Conservation (phyloP, 2,329 filamentous ascomycete genomes). For the Elsinoe fawcettii region DNA sequence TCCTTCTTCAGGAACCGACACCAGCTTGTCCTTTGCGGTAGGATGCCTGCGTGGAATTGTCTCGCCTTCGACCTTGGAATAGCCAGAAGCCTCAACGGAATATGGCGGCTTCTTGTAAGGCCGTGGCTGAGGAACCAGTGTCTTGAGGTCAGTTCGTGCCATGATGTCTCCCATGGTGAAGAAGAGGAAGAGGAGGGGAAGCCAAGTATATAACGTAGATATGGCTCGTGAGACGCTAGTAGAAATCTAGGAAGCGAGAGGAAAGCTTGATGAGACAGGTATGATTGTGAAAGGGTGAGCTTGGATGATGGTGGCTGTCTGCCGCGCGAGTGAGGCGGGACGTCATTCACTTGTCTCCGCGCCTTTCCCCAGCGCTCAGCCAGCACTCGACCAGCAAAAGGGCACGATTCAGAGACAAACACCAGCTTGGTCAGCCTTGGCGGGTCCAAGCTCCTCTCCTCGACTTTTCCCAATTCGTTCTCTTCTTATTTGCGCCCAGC, state of each 20-base stretch:
- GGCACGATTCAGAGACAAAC: neutral
- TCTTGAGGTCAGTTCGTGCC: conserved; percentile 38
- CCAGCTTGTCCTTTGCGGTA: conserved; percentile 61
- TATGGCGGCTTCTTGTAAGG: conserved; percentile 60
- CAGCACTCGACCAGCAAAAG: neutral
- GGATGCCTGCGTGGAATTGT: conserved; percentile 73
- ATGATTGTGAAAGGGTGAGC: neutral
- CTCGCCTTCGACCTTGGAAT: conserved; percentile 65
- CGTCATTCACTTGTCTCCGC: conserved; percentile 4
- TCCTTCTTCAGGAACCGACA: conserved; percentile 57
- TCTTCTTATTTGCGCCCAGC: conserved; percentile 1
- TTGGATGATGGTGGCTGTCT: conserved; percentile 33
- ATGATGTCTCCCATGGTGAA: conserved; percentile 29
- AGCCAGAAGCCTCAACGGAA: conserved; percentile 63
- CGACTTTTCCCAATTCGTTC: neutral
- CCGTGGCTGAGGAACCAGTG: conserved; percentile 41
- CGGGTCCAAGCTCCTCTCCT: conserved; percentile 1
- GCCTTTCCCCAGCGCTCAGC: neutral
- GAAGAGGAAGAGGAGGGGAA: conserved; percentile 7
- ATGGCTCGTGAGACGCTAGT: conserved; percentile 8
- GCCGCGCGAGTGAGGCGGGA: neutral
- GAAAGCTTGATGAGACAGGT: conserved; percentile 5
- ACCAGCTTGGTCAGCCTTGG: conserved; percentile 5
- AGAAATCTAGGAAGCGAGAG: neutral
- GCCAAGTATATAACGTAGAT: neutral